Conservation (phyloP, 2,329 filamentous ascomycete species). For the Talaromyces sp. region DNA sequence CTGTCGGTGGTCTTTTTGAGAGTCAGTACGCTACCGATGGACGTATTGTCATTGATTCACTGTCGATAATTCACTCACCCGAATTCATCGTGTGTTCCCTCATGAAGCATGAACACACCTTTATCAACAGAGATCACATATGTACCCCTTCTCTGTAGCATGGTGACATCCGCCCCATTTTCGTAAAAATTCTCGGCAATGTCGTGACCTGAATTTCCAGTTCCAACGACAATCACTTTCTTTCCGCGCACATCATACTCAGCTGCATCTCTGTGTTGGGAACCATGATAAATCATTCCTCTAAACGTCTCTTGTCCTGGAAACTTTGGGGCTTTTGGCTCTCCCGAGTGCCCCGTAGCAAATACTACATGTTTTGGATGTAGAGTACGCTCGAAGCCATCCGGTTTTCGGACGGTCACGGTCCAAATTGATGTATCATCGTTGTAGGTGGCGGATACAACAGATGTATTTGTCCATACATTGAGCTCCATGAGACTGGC, state of each 20-base stretch:
- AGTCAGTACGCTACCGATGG: background rate
- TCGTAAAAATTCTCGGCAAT: constrained; percentile 51
- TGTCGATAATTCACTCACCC: constrained; percentile 25
- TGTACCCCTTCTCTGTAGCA: constrained; percentile 52
- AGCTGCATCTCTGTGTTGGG: constrained; percentile 41
- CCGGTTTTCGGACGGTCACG: constrained; percentile 27
- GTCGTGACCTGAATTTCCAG: constrained; percentile 50
- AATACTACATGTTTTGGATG: constrained; percentile 47
- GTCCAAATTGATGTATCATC: constrained; percentile 39
- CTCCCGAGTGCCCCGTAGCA: constrained; percentile 46
- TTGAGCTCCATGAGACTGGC: constrained; percentile 50
- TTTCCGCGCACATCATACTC: constrained; percentile 39
- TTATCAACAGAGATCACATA: constrained; percentile 48
- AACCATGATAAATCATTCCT: constrained; percentile 45
- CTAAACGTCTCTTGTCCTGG: constrained; percentile 40
- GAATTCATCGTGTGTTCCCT: constrained; percentile 47
- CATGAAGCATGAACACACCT: constrained; percentile 44
- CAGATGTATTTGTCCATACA: constrained; percentile 41
- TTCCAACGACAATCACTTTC: constrained; percentile 49
- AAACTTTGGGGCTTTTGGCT: constrained; percentile 42
- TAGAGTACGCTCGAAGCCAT: constrained; percentile 29
- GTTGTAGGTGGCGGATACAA: constrained; percentile 42
- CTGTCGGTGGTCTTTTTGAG: constrained; percentile 34
- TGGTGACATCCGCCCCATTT: constrained; percentile 50
- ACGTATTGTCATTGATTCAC: background rate